Percentiles rank a stretch among this genome's conserved stretches.
phyloP scores from a whole-genome alignment of 2,329 filamentous ascomycete genomes.

The Colletotrichum navitas region DNA sequence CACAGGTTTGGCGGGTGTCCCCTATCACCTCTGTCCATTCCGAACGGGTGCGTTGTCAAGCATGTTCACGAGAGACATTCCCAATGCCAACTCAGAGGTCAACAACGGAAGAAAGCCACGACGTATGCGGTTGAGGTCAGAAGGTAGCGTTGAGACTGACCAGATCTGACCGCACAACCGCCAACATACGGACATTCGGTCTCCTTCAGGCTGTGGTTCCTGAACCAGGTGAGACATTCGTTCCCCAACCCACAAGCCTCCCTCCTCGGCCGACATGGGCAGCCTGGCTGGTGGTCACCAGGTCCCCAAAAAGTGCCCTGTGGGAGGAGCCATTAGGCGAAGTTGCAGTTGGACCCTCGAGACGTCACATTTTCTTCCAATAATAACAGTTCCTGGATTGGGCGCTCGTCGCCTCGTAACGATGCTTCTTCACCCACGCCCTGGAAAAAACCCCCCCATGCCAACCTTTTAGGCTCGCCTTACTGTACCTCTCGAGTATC shows the following conservation, averaged over 20 bases:
- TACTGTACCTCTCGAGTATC: not conserved
- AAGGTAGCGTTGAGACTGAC: slow-evolving; percentile 29
- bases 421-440: not conserved
- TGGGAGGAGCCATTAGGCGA: slow-evolving; percentile 11
- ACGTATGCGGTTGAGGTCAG: slow-evolving; percentile 38
- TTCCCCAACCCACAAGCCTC: slow-evolving; percentile 23
- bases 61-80: slow-evolving; percentile 33
- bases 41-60: slow-evolving; percentile 13
- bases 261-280: slow-evolving; percentile 5
- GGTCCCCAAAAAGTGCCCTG: slow-evolving; percentile 19
- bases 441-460: not conserved
- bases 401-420: not conserved
- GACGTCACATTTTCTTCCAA: slow-evolving; percentile 34
- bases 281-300: slow-evolving; percentile 18
- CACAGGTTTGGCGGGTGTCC: slow-evolving; percentile 5
- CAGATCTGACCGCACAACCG: slow-evolving; percentile 1
- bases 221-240: slow-evolving; percentile 32
- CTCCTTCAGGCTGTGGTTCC: slow-evolving; percentile 28
- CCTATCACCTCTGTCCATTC: not conserved
- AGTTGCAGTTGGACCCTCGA: slow-evolving; percentile 32
- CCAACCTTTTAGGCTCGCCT: slow-evolving; percentile 12
- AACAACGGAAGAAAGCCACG: slow-evolving; percentile 13
- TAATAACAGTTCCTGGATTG: slow-evolving; percentile 9
- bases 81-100: slow-evolving; percentile 37
- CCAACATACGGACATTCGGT: slow-evolving; percentile 20